A percentile compares a stretch with the other conserved stretches of the same genome.
These are phyloP conservation scores for Nasturtium officinale DNA, from an alignment of 345 rosid species.

Conservation along the genomic window DNA sequence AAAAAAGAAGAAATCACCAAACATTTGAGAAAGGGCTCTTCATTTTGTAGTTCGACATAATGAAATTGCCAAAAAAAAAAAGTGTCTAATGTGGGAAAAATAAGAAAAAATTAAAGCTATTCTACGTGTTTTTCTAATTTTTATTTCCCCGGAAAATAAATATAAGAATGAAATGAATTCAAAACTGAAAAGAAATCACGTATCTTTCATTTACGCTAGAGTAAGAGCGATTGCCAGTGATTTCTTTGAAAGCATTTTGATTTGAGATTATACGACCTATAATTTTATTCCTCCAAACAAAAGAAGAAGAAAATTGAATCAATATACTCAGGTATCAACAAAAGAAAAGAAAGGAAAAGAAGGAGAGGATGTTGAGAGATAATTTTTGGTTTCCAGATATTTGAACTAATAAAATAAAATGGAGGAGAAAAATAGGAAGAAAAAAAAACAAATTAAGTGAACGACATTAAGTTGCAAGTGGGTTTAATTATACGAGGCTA, in stretches of 20 bases:
- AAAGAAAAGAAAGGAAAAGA: neutral
- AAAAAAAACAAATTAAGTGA: conserved; percentile 24
- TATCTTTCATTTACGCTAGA: conserved; percentile 1
- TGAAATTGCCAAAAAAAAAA: neutral
- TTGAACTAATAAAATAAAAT: conserved; percentile 33
- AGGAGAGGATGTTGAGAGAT: conserved; percentile 22
- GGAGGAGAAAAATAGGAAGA: neutral
- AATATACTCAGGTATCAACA: neutral
- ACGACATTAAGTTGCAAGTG: conserved; percentile 21
- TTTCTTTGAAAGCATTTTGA: conserved; percentile 27
- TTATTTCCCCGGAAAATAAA: neutral
- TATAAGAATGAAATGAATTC: neutral
- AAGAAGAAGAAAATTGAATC: neutral
- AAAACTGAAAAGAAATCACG: neutral
- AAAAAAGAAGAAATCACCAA: conserved; percentile 49
- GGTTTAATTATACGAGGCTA: neutral
- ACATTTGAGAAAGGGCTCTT: conserved; percentile 75
- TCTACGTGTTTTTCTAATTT: neutral
- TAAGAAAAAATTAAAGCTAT: neutral
- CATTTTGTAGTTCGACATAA: conserved; percentile 64
- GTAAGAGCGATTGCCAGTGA: neutral
- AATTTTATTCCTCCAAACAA: neutral
- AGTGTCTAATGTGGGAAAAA: neutral
- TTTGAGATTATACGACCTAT: neutral
- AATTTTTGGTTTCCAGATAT: conserved; percentile 11